Percentiles rank a stretch among this genome's conserved stretches.
Conservation (phyloP, 495 filamentous ascomycete genomes). For the Aspergillus nidulans region DNA sequence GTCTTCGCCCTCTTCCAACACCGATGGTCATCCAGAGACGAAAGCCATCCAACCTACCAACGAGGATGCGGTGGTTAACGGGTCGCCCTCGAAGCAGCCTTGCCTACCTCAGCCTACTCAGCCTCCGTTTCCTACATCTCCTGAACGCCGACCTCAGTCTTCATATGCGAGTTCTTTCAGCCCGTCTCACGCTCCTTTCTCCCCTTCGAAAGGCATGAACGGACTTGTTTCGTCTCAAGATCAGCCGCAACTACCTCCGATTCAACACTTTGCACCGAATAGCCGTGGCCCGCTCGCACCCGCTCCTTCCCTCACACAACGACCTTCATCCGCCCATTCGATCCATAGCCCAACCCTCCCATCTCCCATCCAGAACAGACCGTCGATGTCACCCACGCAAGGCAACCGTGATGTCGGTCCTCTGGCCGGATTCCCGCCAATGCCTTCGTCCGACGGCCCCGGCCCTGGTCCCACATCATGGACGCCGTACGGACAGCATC, state of each 20-base stretch:
- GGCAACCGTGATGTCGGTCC: constrained; percentile 44
- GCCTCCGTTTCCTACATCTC: constrained; percentile 35
- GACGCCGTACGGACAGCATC: constrained; percentile 36
- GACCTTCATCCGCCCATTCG: constrained; percentile 46
- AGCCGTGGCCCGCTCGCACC: constrained; percentile 20
- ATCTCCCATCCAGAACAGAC: constrained; percentile 42
- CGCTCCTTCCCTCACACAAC: constrained; percentile 34
- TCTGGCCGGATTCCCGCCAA: constrained; percentile 39
- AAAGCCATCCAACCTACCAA: constrained; percentile 27
- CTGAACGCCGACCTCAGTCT: constrained; percentile 36
- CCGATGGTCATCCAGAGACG: constrained; percentile 13
- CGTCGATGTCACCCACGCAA: constrained; percentile 50
- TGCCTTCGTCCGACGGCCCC: constrained; percentile 26
- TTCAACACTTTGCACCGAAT: constrained; percentile 31
- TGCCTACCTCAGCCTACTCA: constrained; percentile 23
- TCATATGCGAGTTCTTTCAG: constrained; percentile 27
- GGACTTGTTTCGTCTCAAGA: constrained; percentile 24
- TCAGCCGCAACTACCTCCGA: constrained; percentile 28
- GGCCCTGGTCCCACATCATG: constrained; percentile 15
- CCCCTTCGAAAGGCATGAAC: constrained; percentile 35
- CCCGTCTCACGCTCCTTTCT: constrained; percentile 34
- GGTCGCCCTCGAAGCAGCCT: constrained; percentile 17
- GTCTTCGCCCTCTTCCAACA: constrained; percentile 46
- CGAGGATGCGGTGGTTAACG: constrained; percentile 22
- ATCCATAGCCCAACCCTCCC: constrained; percentile 30